A percentile compares a stretch with the other conserved stretches of the same genome.
Evolutionary conservation across 257 asterid species (phyloP).

Genomic region (Capsicum rhomboideum): DNA sequence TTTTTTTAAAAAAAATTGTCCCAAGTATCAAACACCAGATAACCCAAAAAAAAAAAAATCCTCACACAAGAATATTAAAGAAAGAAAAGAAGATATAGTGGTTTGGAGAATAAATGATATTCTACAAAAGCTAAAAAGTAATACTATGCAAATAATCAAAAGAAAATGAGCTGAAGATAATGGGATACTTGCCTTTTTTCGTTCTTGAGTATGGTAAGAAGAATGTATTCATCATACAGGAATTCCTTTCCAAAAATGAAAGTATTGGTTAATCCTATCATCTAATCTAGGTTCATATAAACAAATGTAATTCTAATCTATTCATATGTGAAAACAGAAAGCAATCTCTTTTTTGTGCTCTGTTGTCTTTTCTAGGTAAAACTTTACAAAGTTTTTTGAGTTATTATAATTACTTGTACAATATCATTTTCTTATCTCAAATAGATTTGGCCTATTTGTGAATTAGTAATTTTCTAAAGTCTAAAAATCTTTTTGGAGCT

Average conservation of each 20-base stretch:
- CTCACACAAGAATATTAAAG: neutral
- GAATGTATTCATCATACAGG: neutral
- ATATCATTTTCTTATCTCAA: no score
- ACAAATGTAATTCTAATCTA: neutral
- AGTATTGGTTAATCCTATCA: neutral
- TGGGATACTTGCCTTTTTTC: neutral
- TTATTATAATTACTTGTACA: no score
- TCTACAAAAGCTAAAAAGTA: neutral
- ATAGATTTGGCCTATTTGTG: neutral
- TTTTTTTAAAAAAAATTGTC: no score
- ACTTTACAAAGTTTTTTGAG: no score
- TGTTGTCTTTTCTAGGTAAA: no score
- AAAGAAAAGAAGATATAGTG: neutral
- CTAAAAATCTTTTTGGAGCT: no score
- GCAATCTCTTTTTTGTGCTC: neutral
- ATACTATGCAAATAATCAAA: neutral
- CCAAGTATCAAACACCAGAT: no score
- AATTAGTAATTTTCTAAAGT: no score
- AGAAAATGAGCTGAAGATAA: neutral
- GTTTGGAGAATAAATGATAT: neutral
- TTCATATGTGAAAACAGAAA: neutral
- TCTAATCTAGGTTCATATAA: neutral
- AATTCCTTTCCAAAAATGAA: no score
- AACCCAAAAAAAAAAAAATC: neutral
- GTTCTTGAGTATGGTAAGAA: neutral